Percentiles rank a stretch among this genome's conserved stretches.
Conservation (phyloP, 495 filamentous ascomycete species). For the Podospora pseudoanserina region DNA sequence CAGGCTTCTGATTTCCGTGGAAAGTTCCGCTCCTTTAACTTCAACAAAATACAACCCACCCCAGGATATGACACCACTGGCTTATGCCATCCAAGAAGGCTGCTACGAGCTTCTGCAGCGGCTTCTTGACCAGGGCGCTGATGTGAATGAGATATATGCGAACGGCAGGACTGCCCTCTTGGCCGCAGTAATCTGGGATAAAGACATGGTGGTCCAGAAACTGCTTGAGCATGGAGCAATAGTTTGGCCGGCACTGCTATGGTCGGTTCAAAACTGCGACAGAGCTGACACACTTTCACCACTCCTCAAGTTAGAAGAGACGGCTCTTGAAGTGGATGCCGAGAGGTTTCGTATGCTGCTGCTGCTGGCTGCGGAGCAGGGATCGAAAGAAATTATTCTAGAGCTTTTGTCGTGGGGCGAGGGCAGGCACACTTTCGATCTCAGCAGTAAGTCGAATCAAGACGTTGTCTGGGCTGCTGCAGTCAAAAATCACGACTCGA, state of each 20-base stretch:
- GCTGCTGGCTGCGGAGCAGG: not conserved
- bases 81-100: not conserved
- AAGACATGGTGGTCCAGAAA: not conserved
- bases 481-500: not conserved
- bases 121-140: not conserved
- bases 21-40: not conserved
- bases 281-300: not conserved
- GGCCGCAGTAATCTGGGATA: not conserved
- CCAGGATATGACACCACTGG: not conserved
- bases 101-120: not conserved
- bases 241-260: not conserved
- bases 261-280: not conserved
- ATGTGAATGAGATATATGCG: not conserved
- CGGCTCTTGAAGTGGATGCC: not conserved
- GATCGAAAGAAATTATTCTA: not conserved
- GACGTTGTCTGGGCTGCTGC: not conserved
- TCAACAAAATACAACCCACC: not conserved
- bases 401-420: not conserved
- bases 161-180: not conserved
- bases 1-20: not conserved
- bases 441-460: not conserved
- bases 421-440: not conserved
- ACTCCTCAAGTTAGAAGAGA: not conserved
- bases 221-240: not conserved
- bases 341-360: not conserved